Conservation (phyloP, 176 grass and related monocot genomes). For the Phoenix roebelenii region DNA sequence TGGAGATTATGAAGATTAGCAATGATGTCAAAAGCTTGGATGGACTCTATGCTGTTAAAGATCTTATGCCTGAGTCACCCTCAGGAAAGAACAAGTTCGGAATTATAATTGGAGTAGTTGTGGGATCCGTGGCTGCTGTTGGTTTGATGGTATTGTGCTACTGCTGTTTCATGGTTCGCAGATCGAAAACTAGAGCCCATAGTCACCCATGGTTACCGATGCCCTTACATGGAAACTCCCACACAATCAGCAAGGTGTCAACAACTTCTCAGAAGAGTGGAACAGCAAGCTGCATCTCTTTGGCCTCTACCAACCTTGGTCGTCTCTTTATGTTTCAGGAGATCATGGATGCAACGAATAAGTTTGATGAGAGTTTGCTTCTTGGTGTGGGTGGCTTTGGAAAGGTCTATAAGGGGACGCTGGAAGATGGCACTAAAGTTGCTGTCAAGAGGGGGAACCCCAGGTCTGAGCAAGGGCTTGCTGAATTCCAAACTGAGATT, state of each 20-base stretch:
- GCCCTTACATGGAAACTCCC: slow-evolving; percentile 30
- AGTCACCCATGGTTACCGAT: slow-evolving; percentile 39
- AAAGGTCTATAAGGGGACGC: slow-evolving; percentile 79
- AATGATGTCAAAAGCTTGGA: slow-evolving; percentile 43
- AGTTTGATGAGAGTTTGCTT: slow-evolving; percentile 77
- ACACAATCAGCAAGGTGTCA: slow-evolving; percentile 53
- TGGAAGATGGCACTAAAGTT: slow-evolving; percentile 59
- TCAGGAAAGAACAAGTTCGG: slow-evolving; percentile 18
- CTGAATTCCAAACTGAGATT: slow-evolving; percentile 86
- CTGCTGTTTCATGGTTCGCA: slow-evolving; percentile 10
- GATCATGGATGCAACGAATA: slow-evolving; percentile 60
- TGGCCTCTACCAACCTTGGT: slow-evolving; percentile 64
- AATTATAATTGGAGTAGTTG: slow-evolving; percentile 30
- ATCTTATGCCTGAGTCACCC: slow-evolving; percentile 12
- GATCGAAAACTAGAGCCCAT: slow-evolving; percentile 20
- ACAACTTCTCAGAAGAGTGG: slow-evolving; percentile 47
- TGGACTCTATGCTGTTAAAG: slow-evolving; percentile 8
- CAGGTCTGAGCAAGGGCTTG: slow-evolving; percentile 80
- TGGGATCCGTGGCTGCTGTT: slow-evolving; percentile 11
- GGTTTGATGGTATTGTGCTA: slow-evolving; percentile 1
- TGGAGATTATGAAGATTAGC: slow-evolving; percentile 95
- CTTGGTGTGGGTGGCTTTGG: slow-evolving; percentile 89
- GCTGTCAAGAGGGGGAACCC: slow-evolving; percentile 90
- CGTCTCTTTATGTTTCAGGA: slow-evolving; percentile 65
- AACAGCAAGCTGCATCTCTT: slow-evolving; percentile 59